Conservation (phyloP, 2,329 filamentous ascomycete species). For the Neoarthrinium moseri region DNA sequence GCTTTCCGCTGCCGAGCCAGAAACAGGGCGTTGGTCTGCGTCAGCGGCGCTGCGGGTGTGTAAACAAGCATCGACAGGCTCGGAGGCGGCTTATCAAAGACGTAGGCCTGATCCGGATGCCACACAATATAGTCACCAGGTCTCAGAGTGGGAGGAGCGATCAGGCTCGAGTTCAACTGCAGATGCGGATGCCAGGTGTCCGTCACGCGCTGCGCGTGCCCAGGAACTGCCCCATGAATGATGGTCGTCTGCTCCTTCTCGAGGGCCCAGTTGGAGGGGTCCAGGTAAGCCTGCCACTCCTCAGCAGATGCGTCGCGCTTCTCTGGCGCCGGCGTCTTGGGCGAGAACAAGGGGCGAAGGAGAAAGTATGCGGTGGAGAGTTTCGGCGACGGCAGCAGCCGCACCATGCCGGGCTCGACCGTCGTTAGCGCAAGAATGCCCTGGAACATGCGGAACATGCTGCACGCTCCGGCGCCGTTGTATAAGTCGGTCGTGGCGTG, state of each 20-base stretch:
- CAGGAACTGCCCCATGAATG: constrained; percentile 57
- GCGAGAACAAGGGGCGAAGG: constrained; percentile 51
- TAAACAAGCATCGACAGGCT: constrained; percentile 51
- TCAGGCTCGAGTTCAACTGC: constrained; percentile 49
- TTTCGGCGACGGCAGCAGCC: constrained; percentile 46
- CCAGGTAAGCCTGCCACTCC: constrained; percentile 51
- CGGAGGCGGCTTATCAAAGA: constrained; percentile 36
- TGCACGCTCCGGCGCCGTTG: constrained; percentile 56
- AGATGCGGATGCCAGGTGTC: constrained; percentile 59
- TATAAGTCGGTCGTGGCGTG: constrained; percentile 55
- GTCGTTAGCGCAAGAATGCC: constrained; percentile 54
- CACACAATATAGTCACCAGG: constrained; percentile 59
- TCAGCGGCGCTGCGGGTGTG: constrained; percentile 53
- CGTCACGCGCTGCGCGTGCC: constrained; percentile 57
- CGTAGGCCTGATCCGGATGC: constrained; percentile 58
- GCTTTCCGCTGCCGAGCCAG: constrained; percentile 57
- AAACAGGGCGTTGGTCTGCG: constrained; percentile 57
- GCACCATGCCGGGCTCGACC: constrained; percentile 47
- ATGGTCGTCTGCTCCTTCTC: constrained; percentile 52
- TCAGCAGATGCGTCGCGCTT: constrained; percentile 18
- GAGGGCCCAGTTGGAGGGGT: constrained; percentile 36
- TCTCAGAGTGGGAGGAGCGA: constrained; percentile 53
- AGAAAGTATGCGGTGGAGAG: constrained; percentile 47
- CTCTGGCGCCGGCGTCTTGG: constrained; percentile 40
- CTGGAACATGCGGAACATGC: constrained; percentile 60